These are phyloP conservation scores for Globisporangium nunn DNA, from an alignment of 352 stramenopile species.

Conservation along the genomic window DNA sequence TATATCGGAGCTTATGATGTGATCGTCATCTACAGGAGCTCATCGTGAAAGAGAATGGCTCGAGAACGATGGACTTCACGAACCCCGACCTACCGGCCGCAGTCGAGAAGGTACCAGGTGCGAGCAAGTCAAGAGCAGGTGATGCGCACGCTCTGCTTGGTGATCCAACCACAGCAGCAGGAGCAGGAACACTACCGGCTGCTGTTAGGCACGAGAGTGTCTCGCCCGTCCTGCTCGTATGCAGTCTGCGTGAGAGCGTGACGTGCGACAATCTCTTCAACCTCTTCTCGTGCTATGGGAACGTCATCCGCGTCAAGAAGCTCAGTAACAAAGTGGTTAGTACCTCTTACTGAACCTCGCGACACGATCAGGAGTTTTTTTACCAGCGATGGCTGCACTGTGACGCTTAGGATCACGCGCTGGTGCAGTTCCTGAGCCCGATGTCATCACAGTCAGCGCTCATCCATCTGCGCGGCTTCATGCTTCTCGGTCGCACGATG, in stretches of 20 bases:
- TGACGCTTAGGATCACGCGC: constrained; percentile 31
- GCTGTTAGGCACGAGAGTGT: constrained; percentile 15
- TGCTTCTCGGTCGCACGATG: constrained; percentile 36
- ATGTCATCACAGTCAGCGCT: constrained; percentile 36
- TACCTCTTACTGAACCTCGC: background rate
- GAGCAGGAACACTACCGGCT: background rate
- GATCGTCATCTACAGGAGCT: constrained; percentile 31
- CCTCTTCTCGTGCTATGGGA: constrained; percentile 64
- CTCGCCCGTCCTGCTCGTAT: constrained; percentile 49
- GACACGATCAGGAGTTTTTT: background rate
- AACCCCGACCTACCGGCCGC: constrained; percentile 25
- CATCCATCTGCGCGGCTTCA: constrained; percentile 48
- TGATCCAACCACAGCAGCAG: background rate
- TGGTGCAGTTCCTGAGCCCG: constrained; percentile 51
- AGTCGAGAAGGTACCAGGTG: background rate
- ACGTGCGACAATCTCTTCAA: constrained; percentile 64
- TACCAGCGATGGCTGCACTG: background rate
- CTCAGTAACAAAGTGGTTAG: constrained; percentile 35
- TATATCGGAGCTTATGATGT: background rate
- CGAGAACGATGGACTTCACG: constrained; percentile 45
- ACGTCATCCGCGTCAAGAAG: constrained; percentile 56
- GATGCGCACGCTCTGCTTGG: background rate
- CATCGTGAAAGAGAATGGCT: constrained; percentile 55
- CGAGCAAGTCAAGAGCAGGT: background rate
- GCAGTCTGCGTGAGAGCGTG: constrained; percentile 41